phyloP scores from a whole-genome alignment of 768 basidiomycete genomes.

The Mycena olivaceomarginata region DNA sequence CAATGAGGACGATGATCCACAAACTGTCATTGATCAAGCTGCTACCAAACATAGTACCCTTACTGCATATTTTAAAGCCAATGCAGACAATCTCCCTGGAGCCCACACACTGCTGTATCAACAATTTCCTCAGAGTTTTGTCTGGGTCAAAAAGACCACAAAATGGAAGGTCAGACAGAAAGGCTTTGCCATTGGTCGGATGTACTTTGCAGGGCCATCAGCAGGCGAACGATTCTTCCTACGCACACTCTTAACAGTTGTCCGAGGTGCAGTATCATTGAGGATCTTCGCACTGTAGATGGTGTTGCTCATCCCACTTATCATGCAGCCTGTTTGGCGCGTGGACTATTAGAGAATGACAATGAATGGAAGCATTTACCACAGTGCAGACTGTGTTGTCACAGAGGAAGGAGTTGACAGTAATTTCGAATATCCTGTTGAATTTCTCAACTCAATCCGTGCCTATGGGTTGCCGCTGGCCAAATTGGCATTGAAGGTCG shows the following conservation, averaged over 20 bases:
- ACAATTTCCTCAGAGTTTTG: constrained; percentile 49
- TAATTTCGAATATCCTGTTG: too few relatives aligned
- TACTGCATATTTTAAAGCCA: constrained; percentile 48
- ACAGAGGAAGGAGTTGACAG: too few relatives aligned
- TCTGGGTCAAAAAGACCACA: constrained; percentile 39
- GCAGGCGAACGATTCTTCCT: constrained; percentile 63
- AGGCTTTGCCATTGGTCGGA: constrained; percentile 53
- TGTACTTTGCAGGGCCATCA: constrained; percentile 55
- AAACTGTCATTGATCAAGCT: constrained; percentile 31
- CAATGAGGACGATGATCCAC: constrained; percentile 42
- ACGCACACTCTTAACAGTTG: constrained; percentile 59
- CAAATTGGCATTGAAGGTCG: too few relatives aligned
- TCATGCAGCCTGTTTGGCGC: constrained; percentile 64
- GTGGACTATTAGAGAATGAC: constrained; percentile 67
- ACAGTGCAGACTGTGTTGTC: too few relatives aligned
- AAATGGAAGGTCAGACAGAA: constrained; percentile 30
- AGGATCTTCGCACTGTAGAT: constrained; percentile 51
- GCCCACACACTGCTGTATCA: constrained; percentile 47
- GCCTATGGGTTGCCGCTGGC: too few relatives aligned
- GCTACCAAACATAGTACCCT: constrained; percentile 32
- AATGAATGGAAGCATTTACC: too few relatives aligned
- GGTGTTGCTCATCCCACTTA: constrained; percentile 55
- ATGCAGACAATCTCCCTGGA: constrained; percentile 27
- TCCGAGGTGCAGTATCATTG: constrained; percentile 57
- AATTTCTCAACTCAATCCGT: too few relatives aligned